A percentile compares a stretch with the other conserved stretches of the same genome.
These are phyloP conservation scores for Cystofilobasidium ferigula DNA, from an alignment of 768 basidiomycete species.

Conservation along the genomic window DNA sequence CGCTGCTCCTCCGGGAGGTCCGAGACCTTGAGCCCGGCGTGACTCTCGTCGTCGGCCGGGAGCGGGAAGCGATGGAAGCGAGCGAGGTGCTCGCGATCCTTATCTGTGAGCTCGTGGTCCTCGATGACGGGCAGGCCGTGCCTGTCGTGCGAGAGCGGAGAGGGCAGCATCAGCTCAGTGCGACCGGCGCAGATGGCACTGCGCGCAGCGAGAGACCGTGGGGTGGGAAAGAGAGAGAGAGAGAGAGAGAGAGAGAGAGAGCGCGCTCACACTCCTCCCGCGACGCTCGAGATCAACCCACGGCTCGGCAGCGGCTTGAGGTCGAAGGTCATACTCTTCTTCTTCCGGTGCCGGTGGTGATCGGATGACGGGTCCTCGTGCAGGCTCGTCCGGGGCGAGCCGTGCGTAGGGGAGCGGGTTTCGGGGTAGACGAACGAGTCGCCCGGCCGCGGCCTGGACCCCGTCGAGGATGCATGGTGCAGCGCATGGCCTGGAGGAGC, in stretches of 20 bases:
- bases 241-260: too few species aligned
- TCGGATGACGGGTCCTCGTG: neutral
- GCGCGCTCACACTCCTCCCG: neutral
- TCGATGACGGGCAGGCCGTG: neutral
- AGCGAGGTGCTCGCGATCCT: neutral
- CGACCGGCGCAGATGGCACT: too few species aligned
- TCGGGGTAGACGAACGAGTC: neutral
- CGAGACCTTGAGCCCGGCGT: neutral
- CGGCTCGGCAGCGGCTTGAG: neutral
- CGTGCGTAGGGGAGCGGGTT: neutral
- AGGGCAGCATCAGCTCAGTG: too few species aligned
- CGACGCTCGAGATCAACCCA: neutral
- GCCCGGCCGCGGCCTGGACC: neutral
- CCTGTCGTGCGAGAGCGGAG: neutral
- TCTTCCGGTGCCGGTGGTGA: neutral
- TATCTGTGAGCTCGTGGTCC: neutral
- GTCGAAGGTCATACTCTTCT: neutral
- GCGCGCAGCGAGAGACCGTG: too few species aligned
- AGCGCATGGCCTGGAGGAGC: neutral
- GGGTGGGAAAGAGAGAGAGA: too few species aligned
- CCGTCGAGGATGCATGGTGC: neutral
- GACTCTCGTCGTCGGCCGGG: constrained; percentile 1
- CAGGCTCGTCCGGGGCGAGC: neutral
- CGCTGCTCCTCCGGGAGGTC: neutral
- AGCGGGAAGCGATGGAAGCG: neutral